phyloP scores from a whole-genome alignment of 2,329 filamentous ascomycete species.

The Monosporascus cannonballus region DNA sequence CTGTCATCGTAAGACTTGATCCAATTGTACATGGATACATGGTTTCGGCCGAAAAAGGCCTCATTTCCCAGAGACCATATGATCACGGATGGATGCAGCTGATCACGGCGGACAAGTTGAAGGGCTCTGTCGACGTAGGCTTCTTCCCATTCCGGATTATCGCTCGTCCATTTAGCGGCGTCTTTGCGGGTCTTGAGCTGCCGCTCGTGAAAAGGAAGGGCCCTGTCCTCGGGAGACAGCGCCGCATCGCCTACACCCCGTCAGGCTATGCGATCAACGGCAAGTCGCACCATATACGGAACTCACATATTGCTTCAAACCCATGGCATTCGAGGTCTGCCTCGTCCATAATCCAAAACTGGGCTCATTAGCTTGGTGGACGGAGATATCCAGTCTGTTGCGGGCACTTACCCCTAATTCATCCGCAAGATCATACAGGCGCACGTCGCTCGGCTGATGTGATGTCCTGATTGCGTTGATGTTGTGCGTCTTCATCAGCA shows the following conservation, averaged over 20 bases:
- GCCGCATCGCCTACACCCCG: constrained; percentile 19
- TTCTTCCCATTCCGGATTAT: constrained; percentile 51
- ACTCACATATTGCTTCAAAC: constrained; percentile 20
- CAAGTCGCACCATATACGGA: constrained; percentile 7
- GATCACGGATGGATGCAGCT: constrained; percentile 58
- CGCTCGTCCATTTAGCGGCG: constrained; percentile 43
- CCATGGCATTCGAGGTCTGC: constrained; percentile 37
- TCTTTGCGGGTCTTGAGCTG: constrained; percentile 27
- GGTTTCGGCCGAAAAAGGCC: constrained; percentile 60
- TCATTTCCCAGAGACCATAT: constrained; percentile 66
- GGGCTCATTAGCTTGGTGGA: constrained; percentile 15
- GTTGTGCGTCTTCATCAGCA: constrained; percentile 57
- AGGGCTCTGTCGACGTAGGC: constrained; percentile 60
- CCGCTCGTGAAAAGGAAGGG: constrained; percentile 22
- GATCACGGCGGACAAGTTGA: constrained; percentile 57
- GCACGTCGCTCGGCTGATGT: constrained; percentile 50
- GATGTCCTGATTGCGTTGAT: constrained; percentile 57
- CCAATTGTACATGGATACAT: constrained; percentile 56
- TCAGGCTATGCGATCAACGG: constrained; percentile 4
- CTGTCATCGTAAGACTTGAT: constrained; percentile 49
- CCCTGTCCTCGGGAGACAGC: constrained; percentile 19
- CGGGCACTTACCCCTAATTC: constrained; percentile 36
- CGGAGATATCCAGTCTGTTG: neutral
- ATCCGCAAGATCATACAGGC: constrained; percentile 48
- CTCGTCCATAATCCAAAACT: constrained; percentile 49